Evolutionary conservation across 768 basidiomycete species (phyloP).

Genomic region (Phlebiopsis flavidoalba): DNA sequence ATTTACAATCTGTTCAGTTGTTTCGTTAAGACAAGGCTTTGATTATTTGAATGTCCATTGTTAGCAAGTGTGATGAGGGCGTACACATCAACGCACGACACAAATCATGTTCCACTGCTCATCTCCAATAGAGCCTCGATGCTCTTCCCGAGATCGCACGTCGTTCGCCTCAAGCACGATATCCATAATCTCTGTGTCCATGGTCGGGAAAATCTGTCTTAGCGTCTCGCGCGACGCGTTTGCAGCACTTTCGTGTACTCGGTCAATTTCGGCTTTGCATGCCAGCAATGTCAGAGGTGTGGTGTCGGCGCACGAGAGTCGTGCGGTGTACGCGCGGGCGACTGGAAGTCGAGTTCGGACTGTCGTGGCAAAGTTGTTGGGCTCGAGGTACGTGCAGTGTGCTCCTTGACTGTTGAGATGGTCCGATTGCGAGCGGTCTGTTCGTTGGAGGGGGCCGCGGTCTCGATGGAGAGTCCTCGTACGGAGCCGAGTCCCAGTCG

Average conservation of each 20-base stretch:
- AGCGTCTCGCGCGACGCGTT: constrained; percentile 73
- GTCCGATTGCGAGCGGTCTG: constrained; percentile 44
- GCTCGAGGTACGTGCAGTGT: not conserved
- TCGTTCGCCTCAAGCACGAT: constrained; percentile 87
- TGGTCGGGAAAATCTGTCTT: constrained; percentile 80
- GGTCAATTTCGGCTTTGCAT: constrained; percentile 76
- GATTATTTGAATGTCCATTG: not conserved
- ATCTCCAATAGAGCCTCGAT: constrained; percentile 85
- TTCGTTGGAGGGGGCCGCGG: constrained; percentile 33
- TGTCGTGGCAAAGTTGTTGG: not conserved
- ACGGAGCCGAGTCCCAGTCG: constrained; percentile 32
- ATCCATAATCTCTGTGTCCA: constrained; percentile 81
- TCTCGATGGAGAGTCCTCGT: constrained; percentile 48
- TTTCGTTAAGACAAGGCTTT: no score
- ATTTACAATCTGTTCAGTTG: no score
- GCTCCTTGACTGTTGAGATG: constrained; percentile 33
- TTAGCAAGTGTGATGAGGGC: not conserved
- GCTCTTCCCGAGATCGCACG: constrained; percentile 83
- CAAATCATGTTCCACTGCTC: constrained; percentile 28
- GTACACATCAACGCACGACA: not conserved
- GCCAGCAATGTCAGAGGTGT: constrained; percentile 59
- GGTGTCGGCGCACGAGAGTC: constrained; percentile 71
- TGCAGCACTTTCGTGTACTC: constrained; percentile 67
- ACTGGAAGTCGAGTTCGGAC: not conserved
- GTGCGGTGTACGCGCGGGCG: constrained; percentile 22